phyloP scores from a whole-genome alignment of 208 protist genomes.

The Acanthamoeba lugdunensis region DNA sequence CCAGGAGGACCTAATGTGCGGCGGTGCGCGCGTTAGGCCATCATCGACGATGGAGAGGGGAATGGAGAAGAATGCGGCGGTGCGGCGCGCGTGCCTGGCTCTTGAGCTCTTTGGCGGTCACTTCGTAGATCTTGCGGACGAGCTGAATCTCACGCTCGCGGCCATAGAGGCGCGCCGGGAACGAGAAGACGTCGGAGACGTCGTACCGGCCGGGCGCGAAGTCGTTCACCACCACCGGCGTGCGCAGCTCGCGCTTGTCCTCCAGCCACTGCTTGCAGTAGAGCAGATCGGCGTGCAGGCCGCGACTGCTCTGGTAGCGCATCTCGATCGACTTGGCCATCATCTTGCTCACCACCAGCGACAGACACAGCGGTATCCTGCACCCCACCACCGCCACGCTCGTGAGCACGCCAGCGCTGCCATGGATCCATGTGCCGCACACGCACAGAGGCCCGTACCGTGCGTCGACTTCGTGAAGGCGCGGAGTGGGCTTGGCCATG shows the following conservation, averaged over 20 bases:
- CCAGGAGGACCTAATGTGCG: neutral
- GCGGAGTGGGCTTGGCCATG: constrained; percentile 62
- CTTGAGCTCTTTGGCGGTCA: neutral
- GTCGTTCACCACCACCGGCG: neutral
- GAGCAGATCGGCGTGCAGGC: constrained; percentile 25
- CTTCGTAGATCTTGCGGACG: constrained; percentile 4
- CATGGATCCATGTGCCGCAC: neutral
- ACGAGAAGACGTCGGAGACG: constrained; percentile 63
- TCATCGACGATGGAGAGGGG: neutral
- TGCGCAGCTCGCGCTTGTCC: neutral
- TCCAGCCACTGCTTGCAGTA: neutral
- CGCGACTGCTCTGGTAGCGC: constrained; percentile 57
- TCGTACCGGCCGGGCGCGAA: constrained; percentile 54
- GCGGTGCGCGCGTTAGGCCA: neutral
- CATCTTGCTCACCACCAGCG: constrained; percentile 42
- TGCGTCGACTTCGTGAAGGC: constrained; percentile 23
- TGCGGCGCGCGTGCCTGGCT: neutral
- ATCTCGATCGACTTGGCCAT: constrained; percentile 53
- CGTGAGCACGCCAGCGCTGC: neutral
- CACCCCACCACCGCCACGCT: neutral
- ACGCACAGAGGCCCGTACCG: neutral
- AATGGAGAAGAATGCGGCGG: neutral
- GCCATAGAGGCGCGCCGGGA: constrained; percentile 38
- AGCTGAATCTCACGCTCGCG: constrained; percentile 17
- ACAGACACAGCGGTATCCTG: constrained; percentile 39